phyloP scores from a whole-genome alignment of 257 asterid species.

The Solanum clarkiae region DNA sequence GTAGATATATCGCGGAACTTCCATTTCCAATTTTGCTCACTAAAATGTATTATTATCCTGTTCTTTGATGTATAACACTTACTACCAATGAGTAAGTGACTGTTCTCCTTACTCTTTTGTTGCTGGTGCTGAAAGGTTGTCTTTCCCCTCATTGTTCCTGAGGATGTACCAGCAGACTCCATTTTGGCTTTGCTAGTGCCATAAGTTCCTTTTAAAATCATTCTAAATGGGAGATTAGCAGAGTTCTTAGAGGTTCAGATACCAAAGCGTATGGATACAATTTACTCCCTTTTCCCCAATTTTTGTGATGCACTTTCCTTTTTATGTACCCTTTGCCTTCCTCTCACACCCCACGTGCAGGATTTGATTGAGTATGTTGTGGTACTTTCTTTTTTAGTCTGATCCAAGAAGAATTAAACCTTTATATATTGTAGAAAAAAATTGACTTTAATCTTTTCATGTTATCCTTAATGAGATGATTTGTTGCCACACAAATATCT shows the following conservation, averaged over 20 bases:
- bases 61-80: not conserved
- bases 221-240: not conserved
- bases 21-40: not conserved
- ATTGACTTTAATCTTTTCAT: not conserved
- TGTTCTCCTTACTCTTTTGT: not conserved
- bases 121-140: not conserved
- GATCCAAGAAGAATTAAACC: not conserved
- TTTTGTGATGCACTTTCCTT: not conserved
- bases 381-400: not conserved
- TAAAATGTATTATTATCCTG: not conserved
- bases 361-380: not conserved
- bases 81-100: not conserved
- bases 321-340: not conserved
- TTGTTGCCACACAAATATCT: not conserved
- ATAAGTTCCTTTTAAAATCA: not conserved
- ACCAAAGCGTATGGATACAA: not conserved
- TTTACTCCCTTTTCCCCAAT: not conserved
- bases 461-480: not conserved
- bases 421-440: not conserved
- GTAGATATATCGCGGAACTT: not conserved
- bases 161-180: not conserved
- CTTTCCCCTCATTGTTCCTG: not conserved
- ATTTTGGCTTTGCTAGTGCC: not conserved
- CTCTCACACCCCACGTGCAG: not conserved
- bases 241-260: not conserved